Conservation (phyloP, 371 early-diverging fungal genomes). For the Mortierella sp. region DNA sequence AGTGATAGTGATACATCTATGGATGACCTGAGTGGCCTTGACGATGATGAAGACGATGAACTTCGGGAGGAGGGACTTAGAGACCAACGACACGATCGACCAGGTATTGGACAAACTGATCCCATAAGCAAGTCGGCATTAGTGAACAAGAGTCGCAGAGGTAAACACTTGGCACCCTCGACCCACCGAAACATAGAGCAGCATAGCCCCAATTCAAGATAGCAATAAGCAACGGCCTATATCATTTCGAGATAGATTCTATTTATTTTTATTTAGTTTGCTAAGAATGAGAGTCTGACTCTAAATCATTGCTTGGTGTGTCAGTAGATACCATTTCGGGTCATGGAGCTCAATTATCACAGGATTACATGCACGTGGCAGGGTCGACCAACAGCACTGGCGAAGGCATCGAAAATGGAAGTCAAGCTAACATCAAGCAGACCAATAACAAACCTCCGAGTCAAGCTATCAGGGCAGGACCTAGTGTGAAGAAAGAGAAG, state of each 20-base stretch:
- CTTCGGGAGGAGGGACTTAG: conserved; percentile 23
- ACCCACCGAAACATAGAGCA: conserved; percentile 15
- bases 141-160: conserved; percentile 33
- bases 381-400: neutral
- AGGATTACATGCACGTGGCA: conserved; percentile 9
- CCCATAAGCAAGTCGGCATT: conserved; percentile 17
- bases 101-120: conserved; percentile 6
- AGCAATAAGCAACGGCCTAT: conserved; percentile 6
- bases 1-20: conserved; percentile 52
- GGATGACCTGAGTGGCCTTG: conserved; percentile 41
- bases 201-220: conserved; percentile 6
- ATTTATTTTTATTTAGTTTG: neutral
- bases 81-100: conserved; percentile 18
- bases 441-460: neutral
- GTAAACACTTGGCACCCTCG: conserved; percentile 25
- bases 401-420: conserved; percentile 6
- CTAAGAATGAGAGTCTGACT: neutral
- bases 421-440: conserved; percentile 8
- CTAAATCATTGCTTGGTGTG: neutral
- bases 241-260: neutral
- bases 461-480: neutral
- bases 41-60: conserved; percentile 35
- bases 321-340: conserved; percentile 17
- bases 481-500: conserved; percentile 25
- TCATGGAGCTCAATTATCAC: conserved; percentile 7